Conservation (phyloP, 805 yeast species). For the Candida alai region DNA sequence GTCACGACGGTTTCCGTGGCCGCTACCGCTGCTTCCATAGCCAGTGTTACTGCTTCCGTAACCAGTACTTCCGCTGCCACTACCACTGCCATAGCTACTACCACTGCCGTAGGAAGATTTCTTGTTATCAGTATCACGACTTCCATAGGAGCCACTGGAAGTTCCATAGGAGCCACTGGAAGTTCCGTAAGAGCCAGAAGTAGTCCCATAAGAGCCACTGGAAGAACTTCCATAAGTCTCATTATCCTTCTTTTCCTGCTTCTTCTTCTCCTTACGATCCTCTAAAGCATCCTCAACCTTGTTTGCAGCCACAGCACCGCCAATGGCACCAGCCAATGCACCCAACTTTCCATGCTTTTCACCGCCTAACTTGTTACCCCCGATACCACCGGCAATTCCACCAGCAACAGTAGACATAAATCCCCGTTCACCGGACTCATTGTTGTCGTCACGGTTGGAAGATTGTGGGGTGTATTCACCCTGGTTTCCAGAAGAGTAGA, state of each 20-base stretch:
- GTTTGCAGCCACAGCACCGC: constrained; percentile 53
- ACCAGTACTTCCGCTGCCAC: constrained; percentile 4
- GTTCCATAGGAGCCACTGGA: constrained; percentile 7
- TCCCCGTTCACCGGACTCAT: constrained; percentile 38
- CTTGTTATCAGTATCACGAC: too few species aligned
- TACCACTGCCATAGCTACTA: constrained; percentile 6
- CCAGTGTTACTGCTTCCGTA: constrained; percentile 7
- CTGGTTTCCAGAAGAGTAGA: constrained; percentile 44
- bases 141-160: constrained; percentile 8
- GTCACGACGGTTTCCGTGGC: constrained; percentile 14
- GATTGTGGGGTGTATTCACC: constrained; percentile 19
- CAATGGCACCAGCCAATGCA: constrained; percentile 50
- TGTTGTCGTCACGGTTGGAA: constrained; percentile 15
- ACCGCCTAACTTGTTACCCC: constrained; percentile 44
- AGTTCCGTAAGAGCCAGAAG: constrained; percentile 7
- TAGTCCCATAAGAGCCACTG: constrained; percentile 8
- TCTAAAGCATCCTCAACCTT: constrained; percentile 42
- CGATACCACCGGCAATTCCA: constrained; percentile 52
- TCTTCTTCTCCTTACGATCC: constrained; percentile 15
- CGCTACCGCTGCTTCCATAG: constrained; percentile 12
- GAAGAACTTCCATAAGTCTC: constrained; percentile 12
- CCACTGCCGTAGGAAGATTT: constrained; percentile 3
- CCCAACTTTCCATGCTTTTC: constrained; percentile 38
- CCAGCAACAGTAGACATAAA: constrained; percentile 44
- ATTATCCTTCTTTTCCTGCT: too few species aligned